Percentiles rank a stretch among this genome's conserved stretches.
Evolutionary conservation across 2,329 filamentous ascomycete genomes (phyloP).

Genomic region (Stachybotrys chlorohalonatus): DNA sequence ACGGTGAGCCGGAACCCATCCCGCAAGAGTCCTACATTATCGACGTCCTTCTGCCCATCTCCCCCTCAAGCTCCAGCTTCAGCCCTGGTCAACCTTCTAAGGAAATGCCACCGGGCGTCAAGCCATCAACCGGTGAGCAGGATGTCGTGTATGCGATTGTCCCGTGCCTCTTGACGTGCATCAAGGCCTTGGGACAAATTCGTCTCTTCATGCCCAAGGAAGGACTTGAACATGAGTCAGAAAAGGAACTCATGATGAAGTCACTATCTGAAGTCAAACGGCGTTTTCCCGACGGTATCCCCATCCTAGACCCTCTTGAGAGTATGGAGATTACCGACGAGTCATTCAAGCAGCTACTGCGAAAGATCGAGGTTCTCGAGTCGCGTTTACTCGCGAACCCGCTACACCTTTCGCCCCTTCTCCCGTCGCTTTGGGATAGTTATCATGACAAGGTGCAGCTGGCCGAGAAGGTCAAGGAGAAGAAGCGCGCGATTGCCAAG

Average conservation of each 20-base stretch:
- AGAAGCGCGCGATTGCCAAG: conserved; percentile 78
- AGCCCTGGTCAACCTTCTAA: conserved; percentile 20
- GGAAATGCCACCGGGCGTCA: conserved; percentile 54
- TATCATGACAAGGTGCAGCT: conserved; percentile 75
- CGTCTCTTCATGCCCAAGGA: conserved; percentile 77
- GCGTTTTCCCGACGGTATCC: conserved; percentile 86
- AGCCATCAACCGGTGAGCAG: conserved; percentile 17
- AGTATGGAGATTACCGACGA: conserved; percentile 94
- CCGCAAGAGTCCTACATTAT: conserved; percentile 74
- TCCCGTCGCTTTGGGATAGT: conserved; percentile 78
- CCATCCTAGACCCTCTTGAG: conserved; percentile 84
- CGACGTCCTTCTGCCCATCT: conserved; percentile 65
- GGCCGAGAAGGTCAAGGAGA: conserved; percentile 70
- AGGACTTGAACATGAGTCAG: conserved; percentile 51
- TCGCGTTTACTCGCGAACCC: conserved; percentile 82
- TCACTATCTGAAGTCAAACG: conserved; percentile 69
- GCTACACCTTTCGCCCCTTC: conserved; percentile 78
- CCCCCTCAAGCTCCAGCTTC: conserved; percentile 39
- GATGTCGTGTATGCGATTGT: conserved; percentile 36
- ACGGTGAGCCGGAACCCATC: conserved; percentile 56
- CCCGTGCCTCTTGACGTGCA: conserved; percentile 75
- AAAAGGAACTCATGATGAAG: conserved; percentile 59
- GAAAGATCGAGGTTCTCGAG: conserved; percentile 96
- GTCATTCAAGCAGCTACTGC: conserved; percentile 81
- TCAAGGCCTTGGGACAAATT: conserved; percentile 77